Percentiles rank a stretch among this genome's conserved stretches.
These are phyloP conservation scores for Grosmannia clavigera DNA, from an alignment of 2,329 filamentous ascomycete genomes.

Conservation along the genomic window DNA sequence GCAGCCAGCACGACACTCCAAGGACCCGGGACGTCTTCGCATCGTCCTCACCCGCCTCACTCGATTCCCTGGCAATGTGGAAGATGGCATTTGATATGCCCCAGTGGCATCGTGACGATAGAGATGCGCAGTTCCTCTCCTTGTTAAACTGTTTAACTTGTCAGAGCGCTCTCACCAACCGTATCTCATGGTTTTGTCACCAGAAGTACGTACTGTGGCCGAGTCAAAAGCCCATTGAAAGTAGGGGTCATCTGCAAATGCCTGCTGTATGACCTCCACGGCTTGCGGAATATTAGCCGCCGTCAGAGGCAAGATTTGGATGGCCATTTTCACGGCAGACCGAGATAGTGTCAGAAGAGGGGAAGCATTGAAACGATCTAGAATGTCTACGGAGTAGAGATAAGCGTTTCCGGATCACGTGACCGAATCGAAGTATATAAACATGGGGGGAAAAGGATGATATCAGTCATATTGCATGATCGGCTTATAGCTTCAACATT, in stretches of 20 bases:
- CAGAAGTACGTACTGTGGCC: not conserved
- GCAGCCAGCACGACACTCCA: constrained; percentile 1
- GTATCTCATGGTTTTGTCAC: too few species aligned
- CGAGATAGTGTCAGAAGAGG: not conserved
- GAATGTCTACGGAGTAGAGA: too few species aligned
- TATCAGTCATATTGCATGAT: too few species aligned
- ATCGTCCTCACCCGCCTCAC: not conserved
- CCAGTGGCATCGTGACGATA: not conserved
- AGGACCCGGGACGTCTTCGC: not conserved
- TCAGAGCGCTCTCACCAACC: too few species aligned
- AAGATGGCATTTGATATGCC: not conserved
- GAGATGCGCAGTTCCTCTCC: not conserved
- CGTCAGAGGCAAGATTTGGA: not conserved
- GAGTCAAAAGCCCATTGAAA: not conserved
- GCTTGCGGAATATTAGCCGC: not conserved
- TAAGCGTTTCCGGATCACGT: too few species aligned
- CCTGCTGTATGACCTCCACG: not conserved
- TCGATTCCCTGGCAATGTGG: not conserved
- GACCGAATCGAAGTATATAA: too few species aligned
- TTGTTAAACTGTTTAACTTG: not conserved
- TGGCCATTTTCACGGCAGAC: not conserved
- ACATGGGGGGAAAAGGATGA: too few species aligned
- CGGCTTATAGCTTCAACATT: too few species aligned
- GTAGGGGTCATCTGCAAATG: not conserved
- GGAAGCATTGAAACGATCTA: not conserved